Evolutionary conservation across 2,329 filamentous ascomycete genomes (phyloP), one percentile per base, ranked within the genome.

Genomic region (Fusarium torulosum): DNA sequence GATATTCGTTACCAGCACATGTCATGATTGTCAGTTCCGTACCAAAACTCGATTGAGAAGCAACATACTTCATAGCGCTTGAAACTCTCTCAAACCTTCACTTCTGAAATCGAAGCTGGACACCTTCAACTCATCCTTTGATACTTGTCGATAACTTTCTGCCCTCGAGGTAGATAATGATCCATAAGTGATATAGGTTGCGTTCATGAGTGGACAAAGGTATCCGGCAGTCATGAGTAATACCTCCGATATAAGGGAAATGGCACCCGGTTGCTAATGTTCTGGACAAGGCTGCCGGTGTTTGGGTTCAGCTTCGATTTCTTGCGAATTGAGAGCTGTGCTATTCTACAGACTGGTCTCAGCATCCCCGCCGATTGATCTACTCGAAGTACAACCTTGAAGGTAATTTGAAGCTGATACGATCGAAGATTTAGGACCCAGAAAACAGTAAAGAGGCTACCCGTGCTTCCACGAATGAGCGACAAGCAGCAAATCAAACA

Each of bases 391-490:
- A 19, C 27, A 23, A n/a, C 21, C 15, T 19, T 35, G 11, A 52
- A 46, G 42, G 6, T 11, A 38, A 33, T 15, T 14, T 43, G 45
- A 52, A 66, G 47, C 65, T 68, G 46, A 68, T 33, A 14, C 15
- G 14, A 37, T 37, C 29, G 20, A 35, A 50, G 20, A 58, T 17
- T 23, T 50, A 69, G 65, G 43, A 25, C 35, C 40, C n/a, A 53
- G 15, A 35, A 53, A 46, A 25, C 7, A 37, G 13, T 31, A 19
- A 31, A 20, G 19, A 53, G 19, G 29, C 31, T 31, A 17, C 20
- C 35, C 20, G 33, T 44, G 7, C 27, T 45, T 49, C 37, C 29
- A 29, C 33, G 23, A 38, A 13, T 19, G 19, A 46, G 20, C 33
- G 19, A 43, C 15, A 20, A 42, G 6, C 8, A 37, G 29, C 42